A percentile compares a stretch with the other conserved stretches of the same genome.
Conservation (phyloP, 176 grass and related monocot species). For the Oryza officinalis region DNA sequence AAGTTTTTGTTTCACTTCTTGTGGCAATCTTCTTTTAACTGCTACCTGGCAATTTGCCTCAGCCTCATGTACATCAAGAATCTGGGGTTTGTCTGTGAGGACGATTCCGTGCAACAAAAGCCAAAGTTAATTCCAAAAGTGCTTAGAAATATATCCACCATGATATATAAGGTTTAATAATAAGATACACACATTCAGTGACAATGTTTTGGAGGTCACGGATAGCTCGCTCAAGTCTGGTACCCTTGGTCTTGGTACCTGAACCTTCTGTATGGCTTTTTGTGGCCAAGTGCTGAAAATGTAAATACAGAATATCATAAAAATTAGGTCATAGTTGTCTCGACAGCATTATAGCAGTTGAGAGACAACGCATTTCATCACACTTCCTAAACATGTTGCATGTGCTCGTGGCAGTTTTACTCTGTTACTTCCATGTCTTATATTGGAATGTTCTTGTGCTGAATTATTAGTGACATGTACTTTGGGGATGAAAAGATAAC, state of each 20-base stretch:
- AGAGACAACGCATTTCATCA: background rate
- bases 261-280: constrained; percentile 48
- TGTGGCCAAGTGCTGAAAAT: constrained; percentile 49
- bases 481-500: constrained; percentile 7
- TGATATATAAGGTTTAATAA: background rate
- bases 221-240: constrained; percentile 78
- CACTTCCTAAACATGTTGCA: background rate
- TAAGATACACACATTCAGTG: constrained; percentile 57
- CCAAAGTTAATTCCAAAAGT: constrained; percentile 30
- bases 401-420: background rate
- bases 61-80: constrained; percentile 53
- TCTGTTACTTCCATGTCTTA: background rate
- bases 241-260: constrained; percentile 63
- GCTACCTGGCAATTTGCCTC: constrained; percentile 57
- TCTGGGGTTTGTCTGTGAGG: constrained; percentile 60
- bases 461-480: background rate
- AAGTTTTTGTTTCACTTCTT: constrained; percentile 75
- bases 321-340: constrained; percentile 16
- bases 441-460: background rate
- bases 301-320: constrained; percentile 26
- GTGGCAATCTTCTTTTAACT: constrained; percentile 80
- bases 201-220: constrained; percentile 76
- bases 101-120: constrained; percentile 35
- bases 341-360: background rate
- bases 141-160: constrained; percentile 15